These are phyloP conservation scores for Chytriomyces confervae DNA, from an alignment of 192 early-diverging fungal genomes.

Conservation along the genomic window DNA sequence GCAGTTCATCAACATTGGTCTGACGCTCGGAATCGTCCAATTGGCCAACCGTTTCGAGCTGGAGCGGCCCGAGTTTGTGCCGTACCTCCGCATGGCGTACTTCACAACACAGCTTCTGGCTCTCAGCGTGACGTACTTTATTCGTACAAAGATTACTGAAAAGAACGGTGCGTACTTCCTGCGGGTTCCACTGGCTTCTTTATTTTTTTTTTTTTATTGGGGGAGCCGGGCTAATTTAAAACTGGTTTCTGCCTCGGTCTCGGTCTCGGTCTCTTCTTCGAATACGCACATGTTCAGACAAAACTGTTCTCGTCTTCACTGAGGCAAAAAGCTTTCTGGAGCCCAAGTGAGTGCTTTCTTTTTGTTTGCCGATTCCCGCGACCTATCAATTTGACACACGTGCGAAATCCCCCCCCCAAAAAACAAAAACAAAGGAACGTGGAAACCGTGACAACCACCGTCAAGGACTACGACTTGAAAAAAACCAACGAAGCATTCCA, in stretches of 20 bases:
- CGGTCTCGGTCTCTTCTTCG: neutral
- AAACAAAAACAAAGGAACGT: constrained; percentile 48
- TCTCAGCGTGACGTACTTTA: constrained; percentile 52
- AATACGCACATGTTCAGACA: constrained; percentile 57
- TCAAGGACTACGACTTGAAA: constrained; percentile 79
- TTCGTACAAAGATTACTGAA: constrained; percentile 57
- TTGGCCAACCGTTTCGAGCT: constrained; percentile 61
- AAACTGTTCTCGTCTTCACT: constrained; percentile 77
- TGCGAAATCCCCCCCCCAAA: constrained; percentile 12
- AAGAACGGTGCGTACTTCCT: constrained; percentile 70
- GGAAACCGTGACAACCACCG: constrained; percentile 64
- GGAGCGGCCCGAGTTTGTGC: constrained; percentile 65
- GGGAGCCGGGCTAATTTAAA: neutral
- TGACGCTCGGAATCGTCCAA: constrained; percentile 59
- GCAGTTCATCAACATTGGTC: constrained; percentile 56
- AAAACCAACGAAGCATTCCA: constrained; percentile 73
- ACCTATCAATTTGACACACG: neutral
- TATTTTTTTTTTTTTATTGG: constrained; percentile 1
- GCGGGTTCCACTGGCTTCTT: neutral
- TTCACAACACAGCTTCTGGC: constrained; percentile 61
- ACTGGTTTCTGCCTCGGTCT: neutral
- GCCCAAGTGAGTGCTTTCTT: constrained; percentile 38
- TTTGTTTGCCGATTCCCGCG: no score
- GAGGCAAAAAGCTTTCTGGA: constrained; percentile 69
- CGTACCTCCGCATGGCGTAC: constrained; percentile 64